A percentile compares a stretch with the other conserved stretches of the same genome.
phyloP scores from a whole-genome alignment of 2,329 filamentous ascomycete genomes.

The Cladosporium sp. region DNA sequence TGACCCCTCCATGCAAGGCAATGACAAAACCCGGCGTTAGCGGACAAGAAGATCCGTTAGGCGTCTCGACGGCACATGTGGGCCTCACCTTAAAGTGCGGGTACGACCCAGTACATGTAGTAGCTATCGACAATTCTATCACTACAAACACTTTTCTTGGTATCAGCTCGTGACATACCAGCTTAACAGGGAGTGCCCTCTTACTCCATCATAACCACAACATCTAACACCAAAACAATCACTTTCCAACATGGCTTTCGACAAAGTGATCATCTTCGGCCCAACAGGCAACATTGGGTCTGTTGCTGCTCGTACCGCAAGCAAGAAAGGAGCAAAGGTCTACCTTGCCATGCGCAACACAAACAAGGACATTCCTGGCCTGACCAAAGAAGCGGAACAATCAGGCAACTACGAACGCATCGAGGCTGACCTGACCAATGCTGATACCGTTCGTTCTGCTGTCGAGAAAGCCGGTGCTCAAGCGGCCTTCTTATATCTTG shows the following conservation, averaged over 20 bases:
- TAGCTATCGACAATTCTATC: too few relatives aligned
- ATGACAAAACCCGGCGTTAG: not conserved
- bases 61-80: not conserved
- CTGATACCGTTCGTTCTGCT: conserved; percentile 38
- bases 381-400: conserved; percentile 29
- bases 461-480: conserved; percentile 42
- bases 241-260: conserved; percentile 1
- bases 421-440: conserved; percentile 43
- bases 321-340: conserved; percentile 41
- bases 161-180: too few relatives aligned
- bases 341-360: conserved; percentile 47
- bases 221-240: not conserved
- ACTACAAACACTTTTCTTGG: too few relatives aligned
- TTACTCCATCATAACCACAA: too few relatives aligned
- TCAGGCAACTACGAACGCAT: conserved; percentile 34
- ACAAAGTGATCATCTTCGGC: conserved; percentile 45
- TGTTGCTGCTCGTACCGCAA: conserved; percentile 37
- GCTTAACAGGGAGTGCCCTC: too few relatives aligned
- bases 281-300: conserved; percentile 46
- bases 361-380: conserved; percentile 39
- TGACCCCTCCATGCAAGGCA: not conserved
- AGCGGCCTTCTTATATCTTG: conserved; percentile 47
- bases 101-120: too few relatives aligned
- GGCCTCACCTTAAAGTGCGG: too few relatives aligned
- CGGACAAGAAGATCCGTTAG: not conserved